Evolutionary conservation across 495 filamentous ascomycete species (phyloP).

Genomic region (Penicillium longicatenatum): DNA sequence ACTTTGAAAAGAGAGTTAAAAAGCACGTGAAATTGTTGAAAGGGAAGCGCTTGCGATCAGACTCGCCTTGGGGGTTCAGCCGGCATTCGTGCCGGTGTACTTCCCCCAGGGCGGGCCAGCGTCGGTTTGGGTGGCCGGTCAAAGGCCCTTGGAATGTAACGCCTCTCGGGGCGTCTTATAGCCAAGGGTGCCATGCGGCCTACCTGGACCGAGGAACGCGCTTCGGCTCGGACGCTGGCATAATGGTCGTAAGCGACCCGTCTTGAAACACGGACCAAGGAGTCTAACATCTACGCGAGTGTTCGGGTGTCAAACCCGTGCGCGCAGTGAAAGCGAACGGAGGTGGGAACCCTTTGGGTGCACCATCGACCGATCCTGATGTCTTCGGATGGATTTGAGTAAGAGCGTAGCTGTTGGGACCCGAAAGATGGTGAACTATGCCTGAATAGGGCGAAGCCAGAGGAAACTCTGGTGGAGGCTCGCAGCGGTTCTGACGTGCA

Average conservation of each 20-base stretch:
- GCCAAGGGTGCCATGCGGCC: constrained; percentile 52
- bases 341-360: constrained; percentile 56
- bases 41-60: constrained; percentile 66
- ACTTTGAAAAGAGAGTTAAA: constrained; percentile 70
- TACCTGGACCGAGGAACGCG: constrained; percentile 56
- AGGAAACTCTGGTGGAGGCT: constrained; percentile 76
- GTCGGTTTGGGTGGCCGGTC: constrained; percentile 60
- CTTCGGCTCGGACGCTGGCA: constrained; percentile 53
- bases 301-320: constrained; percentile 16
- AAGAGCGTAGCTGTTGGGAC: constrained; percentile 73
- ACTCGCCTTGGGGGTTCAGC: constrained; percentile 43
- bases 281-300: constrained; percentile 15
- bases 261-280: constrained; percentile 16
- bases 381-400: constrained; percentile 77
- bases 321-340: constrained; percentile 12
- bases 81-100: constrained; percentile 57
- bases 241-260: constrained; percentile 26
- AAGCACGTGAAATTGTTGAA: constrained; percentile 77
- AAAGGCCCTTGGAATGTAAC: constrained; percentile 62
- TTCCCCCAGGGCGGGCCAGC: constrained; percentile 58
- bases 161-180: constrained; percentile 63
- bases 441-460: constrained; percentile 75
- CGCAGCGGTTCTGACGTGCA: constrained; percentile 73
- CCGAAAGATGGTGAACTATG: constrained; percentile 60
- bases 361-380: constrained; percentile 75